Evolutionary conservation across 495 filamentous ascomycete genomes (phyloP), one percentile per base, ranked within the genome.

Genomic region (Aspergillus ellipticus): DNA sequence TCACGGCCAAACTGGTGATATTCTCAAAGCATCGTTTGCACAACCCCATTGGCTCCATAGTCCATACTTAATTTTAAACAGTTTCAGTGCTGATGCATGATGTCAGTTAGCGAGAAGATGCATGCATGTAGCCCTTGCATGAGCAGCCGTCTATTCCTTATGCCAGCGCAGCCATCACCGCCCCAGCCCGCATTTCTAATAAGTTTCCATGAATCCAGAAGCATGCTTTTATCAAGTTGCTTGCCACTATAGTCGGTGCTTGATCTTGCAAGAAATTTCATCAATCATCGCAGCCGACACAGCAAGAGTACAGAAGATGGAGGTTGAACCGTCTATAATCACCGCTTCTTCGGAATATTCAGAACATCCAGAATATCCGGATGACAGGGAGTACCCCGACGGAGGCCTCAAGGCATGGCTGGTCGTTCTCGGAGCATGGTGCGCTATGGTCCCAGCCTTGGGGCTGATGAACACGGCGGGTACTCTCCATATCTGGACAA

Each of bases 381-480:
- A 35, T 8, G n/a, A 7, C 10, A 28, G 13, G 26, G 3, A 42
- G 4, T 86, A 82, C 56, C 87, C 87, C 0, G 88, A 90, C 66
- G 86, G 86, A 24, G 87, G 87, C 0, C 37, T 73, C 6, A 68
- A 81, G 60, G 86, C 87, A 22, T 90, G 87, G 85, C 70, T 83
- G 4, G 80, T 82, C 0, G 85, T 89, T 0, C 55, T 83, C 1
- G 86, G 88, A 31, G 82, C 81, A 4, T 89, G 82, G 75, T 82
- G 78, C 43, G 78, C 75, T 21, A 68, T 89, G 61, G 81, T 87
- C 54, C 79, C 79, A 31, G 78, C 79, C 21, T 85, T 87, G 66
- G 84, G 85, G 1, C 68, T 89, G 8, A 78, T 90, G 74, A 91
- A 91, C 57, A 84, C 74, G 49, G 74, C 88, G 2, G 87, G 83